Evolutionary conservation across 2,329 filamentous ascomycete genomes (phyloP).

Genomic region (Knoxdaviesia capensis): DNA sequence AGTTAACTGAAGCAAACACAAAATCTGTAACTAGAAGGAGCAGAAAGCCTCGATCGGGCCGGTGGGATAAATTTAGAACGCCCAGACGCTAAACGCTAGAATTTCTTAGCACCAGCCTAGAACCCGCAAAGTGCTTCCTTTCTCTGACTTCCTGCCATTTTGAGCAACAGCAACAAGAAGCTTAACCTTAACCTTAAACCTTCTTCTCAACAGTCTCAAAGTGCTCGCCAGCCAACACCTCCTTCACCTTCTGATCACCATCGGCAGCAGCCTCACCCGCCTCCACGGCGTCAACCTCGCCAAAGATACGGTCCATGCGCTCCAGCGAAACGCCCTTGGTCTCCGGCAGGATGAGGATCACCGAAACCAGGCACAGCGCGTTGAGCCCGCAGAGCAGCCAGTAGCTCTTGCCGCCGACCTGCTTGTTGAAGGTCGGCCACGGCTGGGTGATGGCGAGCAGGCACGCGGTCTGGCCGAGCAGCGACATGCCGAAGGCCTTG

Average conservation of each 20-base stretch:
- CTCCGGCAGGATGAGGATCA: constrained; percentile 12
- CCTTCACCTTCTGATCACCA: not conserved
- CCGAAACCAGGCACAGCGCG: constrained; percentile 10
- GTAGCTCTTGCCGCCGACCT: constrained; percentile 16
- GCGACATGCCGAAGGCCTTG: constrained; percentile 15
- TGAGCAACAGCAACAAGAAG: too few relatives aligned
- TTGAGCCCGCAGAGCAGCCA: constrained; percentile 19
- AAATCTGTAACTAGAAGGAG: too few relatives aligned
- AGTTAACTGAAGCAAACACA: too few relatives aligned
- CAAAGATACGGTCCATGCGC: constrained; percentile 15
- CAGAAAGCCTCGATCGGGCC: too few relatives aligned
- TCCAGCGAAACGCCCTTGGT: constrained; percentile 15
- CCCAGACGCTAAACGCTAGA: too few relatives aligned
- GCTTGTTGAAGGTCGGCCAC: constrained; percentile 17
- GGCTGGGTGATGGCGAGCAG: constrained; percentile 17
- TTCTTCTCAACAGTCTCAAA: too few relatives aligned
- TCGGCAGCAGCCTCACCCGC: constrained; percentile 10
- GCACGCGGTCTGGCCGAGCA: constrained; percentile 16
- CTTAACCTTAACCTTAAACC: too few relatives aligned
- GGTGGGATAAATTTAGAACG: too few relatives aligned
- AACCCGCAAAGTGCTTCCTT: too few relatives aligned
- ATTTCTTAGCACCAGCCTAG: too few relatives aligned
- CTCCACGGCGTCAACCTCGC: constrained; percentile 15
- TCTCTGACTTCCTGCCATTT: too few relatives aligned
- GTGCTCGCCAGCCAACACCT: too few relatives aligned